phyloP scores from a whole-genome alignment of 2,329 filamentous ascomycete species.

The Atkinsonella texensis region DNA sequence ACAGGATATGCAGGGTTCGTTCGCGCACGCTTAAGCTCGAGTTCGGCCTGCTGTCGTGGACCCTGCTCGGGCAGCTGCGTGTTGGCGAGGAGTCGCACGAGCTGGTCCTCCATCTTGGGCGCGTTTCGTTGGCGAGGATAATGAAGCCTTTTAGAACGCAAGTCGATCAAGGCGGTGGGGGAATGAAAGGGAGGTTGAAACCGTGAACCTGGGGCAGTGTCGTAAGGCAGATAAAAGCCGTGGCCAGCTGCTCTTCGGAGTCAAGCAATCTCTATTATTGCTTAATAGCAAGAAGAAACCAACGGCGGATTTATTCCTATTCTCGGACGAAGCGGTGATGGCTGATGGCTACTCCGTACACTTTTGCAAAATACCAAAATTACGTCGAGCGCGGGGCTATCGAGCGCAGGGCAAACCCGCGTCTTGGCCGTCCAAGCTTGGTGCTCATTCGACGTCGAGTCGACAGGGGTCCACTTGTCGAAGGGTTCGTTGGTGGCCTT shows the following conservation, averaged over 20 bases:
- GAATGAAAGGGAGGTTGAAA: not conserved
- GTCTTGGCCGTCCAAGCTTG: not conserved
- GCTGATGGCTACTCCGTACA: not conserved
- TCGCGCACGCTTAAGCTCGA: constrained; percentile 63
- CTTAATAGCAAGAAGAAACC: not conserved
- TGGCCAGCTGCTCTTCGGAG: not conserved
- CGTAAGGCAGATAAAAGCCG: not conserved
- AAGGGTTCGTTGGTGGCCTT: not conserved
- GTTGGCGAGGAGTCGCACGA: constrained; percentile 76
- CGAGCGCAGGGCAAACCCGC: constrained; percentile 2
- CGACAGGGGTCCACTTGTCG: not conserved
- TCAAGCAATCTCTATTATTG: not conserved
- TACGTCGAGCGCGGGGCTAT: not conserved
- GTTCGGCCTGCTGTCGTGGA: constrained; percentile 76
- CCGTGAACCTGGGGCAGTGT: not conserved
- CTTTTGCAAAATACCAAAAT: not conserved
- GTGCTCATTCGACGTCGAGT: not conserved
- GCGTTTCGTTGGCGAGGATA: constrained; percentile 2
- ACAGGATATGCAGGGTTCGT: constrained; percentile 61
- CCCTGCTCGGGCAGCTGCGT: constrained; percentile 68
- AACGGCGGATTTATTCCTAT: not conserved
- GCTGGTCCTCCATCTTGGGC: constrained; percentile 72
- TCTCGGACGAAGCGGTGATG: constrained; percentile 1
- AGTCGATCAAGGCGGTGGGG: not conserved
- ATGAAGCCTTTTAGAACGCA: not conserved